phyloP scores from a whole-genome alignment of 164 flowering plant genomes.

The Stephania yunnanensis region DNA sequence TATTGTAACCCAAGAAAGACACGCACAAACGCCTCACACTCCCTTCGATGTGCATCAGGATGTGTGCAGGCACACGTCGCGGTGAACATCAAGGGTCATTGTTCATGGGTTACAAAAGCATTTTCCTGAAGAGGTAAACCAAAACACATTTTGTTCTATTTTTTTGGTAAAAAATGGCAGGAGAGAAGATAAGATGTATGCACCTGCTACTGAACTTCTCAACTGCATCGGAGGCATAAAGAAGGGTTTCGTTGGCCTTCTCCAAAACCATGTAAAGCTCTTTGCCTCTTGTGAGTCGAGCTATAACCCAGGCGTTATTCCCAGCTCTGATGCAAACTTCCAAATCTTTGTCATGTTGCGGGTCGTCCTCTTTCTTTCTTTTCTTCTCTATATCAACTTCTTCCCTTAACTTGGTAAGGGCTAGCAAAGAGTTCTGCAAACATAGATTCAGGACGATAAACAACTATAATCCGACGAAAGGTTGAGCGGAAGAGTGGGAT shows the following conservation, averaged over 20 bases:
- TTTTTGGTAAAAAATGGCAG: neutral
- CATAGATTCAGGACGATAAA: neutral
- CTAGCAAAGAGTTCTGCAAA: conserved; percentile 73
- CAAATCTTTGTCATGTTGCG: conserved; percentile 57
- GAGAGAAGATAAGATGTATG: neutral
- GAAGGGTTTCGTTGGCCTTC: conserved; percentile 88
- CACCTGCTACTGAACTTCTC: conserved; percentile 93
- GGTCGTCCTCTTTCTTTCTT: conserved; percentile 45
- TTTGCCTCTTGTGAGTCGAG: conserved; percentile 67
- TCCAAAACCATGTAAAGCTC: conserved; percentile 94
- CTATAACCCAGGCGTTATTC: conserved; percentile 91
- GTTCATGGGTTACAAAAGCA: no score
- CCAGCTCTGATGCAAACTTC: conserved; percentile 82
- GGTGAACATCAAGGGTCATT: no score
- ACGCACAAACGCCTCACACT: no score
- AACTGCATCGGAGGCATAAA: conserved; percentile 83
- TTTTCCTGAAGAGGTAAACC: neutral
- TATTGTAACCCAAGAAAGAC: no score
- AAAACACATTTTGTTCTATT: neutral
- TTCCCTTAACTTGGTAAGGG: conserved; percentile 69
- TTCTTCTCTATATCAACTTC: conserved; percentile 80
- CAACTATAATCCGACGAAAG: neutral
- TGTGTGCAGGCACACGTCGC: no score
- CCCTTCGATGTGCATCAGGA: neutral
- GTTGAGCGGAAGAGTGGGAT: neutral